A percentile compares a stretch with the other conserved stretches of the same genome.
Evolutionary conservation across 1,139 yeast genomes (phyloP).

Genomic region (Arxiozyma heterogenica): DNA sequence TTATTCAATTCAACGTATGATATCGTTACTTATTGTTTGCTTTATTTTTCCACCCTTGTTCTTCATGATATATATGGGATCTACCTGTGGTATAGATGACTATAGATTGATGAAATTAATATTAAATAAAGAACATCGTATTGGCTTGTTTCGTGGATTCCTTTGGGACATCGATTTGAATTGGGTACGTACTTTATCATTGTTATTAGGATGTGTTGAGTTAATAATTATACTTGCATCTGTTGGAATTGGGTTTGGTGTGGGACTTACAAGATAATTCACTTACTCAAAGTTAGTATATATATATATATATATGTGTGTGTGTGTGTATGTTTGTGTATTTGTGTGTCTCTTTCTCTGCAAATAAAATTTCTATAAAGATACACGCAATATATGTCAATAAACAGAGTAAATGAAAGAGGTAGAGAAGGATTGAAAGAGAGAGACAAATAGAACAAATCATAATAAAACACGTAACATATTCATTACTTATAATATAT

Average conservation of each 20-base stretch:
- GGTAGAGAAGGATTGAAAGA: background rate
- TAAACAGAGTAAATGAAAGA: background rate
- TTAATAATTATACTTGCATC: conserved; percentile 20
- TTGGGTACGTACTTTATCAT: conserved; percentile 19
- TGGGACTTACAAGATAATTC: conserved; percentile 23
- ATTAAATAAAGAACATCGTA: conserved; percentile 17
- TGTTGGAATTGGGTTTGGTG: conserved; percentile 32
- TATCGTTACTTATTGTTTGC: conserved; percentile 12
- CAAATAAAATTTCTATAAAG: too few relatives aligned
- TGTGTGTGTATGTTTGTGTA: too few relatives aligned
- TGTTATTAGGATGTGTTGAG: conserved; percentile 17
- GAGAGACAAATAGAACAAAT: too few relatives aligned
- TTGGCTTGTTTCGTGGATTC: conserved; percentile 18
- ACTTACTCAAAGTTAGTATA: too few relatives aligned
- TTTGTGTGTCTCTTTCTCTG: background rate
- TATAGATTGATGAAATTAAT: conserved; percentile 17
- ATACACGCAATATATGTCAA: too few relatives aligned
- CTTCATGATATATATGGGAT: conserved; percentile 19
- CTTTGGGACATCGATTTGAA: conserved; percentile 22
- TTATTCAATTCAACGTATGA: conserved; percentile 16
- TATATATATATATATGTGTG: too few relatives aligned
- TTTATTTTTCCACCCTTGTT: conserved; percentile 19
- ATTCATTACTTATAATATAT: background rate
- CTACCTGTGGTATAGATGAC: conserved; percentile 13
- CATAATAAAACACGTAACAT: background rate